Percentiles rank a stretch among this genome's conserved stretches.
phyloP scores from a whole-genome alignment of 768 basidiomycete species.

The Rhizopogon vulgaris region DNA sequence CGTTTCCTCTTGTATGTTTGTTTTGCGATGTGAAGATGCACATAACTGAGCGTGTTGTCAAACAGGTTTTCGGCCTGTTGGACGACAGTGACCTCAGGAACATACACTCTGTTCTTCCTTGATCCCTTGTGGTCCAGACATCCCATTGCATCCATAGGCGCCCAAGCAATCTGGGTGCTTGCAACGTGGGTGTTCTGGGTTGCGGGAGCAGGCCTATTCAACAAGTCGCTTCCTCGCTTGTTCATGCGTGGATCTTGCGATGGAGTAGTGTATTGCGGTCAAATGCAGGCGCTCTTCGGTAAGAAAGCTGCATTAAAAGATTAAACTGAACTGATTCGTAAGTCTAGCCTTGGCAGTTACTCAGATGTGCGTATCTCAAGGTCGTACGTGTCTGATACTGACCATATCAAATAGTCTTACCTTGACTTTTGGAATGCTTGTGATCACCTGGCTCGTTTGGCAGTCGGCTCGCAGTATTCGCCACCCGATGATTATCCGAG shows the following conservation, averaged over 20 bases:
- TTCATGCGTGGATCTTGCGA: slow-evolving; percentile 36
- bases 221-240: slow-evolving; percentile 41
- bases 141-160: slow-evolving; percentile 49
- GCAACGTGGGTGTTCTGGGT: slow-evolving; percentile 59
- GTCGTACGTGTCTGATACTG: slow-evolving; percentile 6
- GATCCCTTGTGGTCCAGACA: slow-evolving; percentile 53
- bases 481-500: slow-evolving; percentile 24
- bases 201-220: slow-evolving; percentile 46
- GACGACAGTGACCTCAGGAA: slow-evolving; percentile 49
- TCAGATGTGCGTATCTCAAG: slow-evolving; percentile 37
- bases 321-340: slow-evolving; percentile 5
- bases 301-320: slow-evolving; percentile 7
- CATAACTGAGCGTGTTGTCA: slow-evolving; percentile 3
- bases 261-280: slow-evolving; percentile 45
- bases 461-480: slow-evolving; percentile 37
- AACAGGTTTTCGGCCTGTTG: slow-evolving; percentile 53
- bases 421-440: slow-evolving; percentile 42
- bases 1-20: slow-evolving; percentile 43
- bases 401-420: slow-evolving; percentile 28
- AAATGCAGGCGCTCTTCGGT: slow-evolving; percentile 53
- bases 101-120: slow-evolving; percentile 51
- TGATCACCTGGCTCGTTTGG: slow-evolving; percentile 47
- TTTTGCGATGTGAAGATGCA: not conserved
- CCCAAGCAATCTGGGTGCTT: slow-evolving; percentile 54
- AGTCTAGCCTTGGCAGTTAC: slow-evolving; percentile 43